A percentile compares a stretch with the other conserved stretches of the same genome.
Evolutionary conservation across 306 rosid species (phyloP).

Genomic region (Casuarina cunninghamiana): DNA sequence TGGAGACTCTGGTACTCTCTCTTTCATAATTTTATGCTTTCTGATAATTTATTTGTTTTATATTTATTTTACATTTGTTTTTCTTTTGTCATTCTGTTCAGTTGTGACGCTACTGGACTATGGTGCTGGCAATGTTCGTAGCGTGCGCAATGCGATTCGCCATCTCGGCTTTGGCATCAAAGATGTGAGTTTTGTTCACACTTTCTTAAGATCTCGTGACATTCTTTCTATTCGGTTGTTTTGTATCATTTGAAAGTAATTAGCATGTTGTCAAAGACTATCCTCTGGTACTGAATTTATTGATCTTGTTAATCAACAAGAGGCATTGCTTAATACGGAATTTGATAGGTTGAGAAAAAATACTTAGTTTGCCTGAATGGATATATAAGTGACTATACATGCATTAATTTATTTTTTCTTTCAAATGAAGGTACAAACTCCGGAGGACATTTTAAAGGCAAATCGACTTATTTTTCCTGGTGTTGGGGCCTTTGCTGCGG

Average conservation of each 20-base stretch:
- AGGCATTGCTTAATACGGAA: neutral
- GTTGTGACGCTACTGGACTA: slow-evolving; percentile 92
- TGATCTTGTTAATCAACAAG: neutral
- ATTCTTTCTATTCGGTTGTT: neutral
- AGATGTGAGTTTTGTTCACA: slow-evolving; percentile 54
- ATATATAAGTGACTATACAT: neutral
- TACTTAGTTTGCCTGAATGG: neutral
- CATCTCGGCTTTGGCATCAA: slow-evolving; percentile 79
- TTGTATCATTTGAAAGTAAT: neutral
- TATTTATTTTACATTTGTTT: neutral
- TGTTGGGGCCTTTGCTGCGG: slow-evolving; percentile 90
- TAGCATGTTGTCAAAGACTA: neutral
- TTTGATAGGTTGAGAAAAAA: neutral
- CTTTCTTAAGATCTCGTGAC: neutral
- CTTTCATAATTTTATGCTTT: slow-evolving; percentile 2
- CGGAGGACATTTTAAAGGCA: slow-evolving; percentile 82
- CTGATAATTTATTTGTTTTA: neutral
- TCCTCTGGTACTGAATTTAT: neutral
- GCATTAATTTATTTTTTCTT: neutral
- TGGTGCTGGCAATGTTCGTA: slow-evolving; percentile 95
- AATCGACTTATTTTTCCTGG: slow-evolving; percentile 80
- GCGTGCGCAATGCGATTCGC: slow-evolving; percentile 83
- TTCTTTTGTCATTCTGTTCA: slow-evolving; percentile 17
- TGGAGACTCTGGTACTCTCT: slow-evolving; percentile 54
- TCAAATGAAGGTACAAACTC: slow-evolving; percentile 69